These are phyloP conservation scores for Phytophthora macrochlamydospora DNA, from an alignment of 352 stramenopile genomes.

Conservation along the genomic window DNA sequence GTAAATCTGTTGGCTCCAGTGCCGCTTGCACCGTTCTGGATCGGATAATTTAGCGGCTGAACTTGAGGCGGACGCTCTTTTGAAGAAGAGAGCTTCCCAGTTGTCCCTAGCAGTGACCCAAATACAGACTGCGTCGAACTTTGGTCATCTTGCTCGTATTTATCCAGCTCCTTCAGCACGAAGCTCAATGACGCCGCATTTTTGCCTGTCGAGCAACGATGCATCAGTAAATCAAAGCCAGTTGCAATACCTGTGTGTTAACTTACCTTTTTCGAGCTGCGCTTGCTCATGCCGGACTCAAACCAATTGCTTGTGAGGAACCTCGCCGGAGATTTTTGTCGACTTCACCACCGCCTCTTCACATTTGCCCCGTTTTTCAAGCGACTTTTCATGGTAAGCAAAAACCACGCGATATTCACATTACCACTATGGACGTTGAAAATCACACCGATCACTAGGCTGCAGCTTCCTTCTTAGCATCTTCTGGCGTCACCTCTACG, in stretches of 20 bases:
- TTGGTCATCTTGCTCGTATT: slow-evolving; percentile 53
- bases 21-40: slow-evolving; percentile 9
- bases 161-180: slow-evolving; percentile 61
- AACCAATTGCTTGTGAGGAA: too few relatives aligned
- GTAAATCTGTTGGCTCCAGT: slow-evolving; percentile 3
- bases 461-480: slow-evolving; percentile 5
- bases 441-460: slow-evolving; percentile 11
- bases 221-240: slow-evolving; percentile 2
- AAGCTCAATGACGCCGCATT: slow-evolving; percentile 60
- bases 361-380: slow-evolving; percentile 30
- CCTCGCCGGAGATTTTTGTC: background rate
- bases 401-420: slow-evolving; percentile 7
- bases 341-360: slow-evolving; percentile 19
- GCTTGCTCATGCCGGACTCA: slow-evolving; percentile 50
- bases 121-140: slow-evolving; percentile 29
- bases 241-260: background rate
- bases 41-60: slow-evolving; percentile 22
- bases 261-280: slow-evolving; percentile 50
- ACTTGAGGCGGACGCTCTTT: slow-evolving; percentile 14
- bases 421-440: background rate
- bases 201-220: slow-evolving; percentile 13
- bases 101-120: slow-evolving; percentile 27
- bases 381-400: slow-evolving; percentile 43
- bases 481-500: slow-evolving; percentile 6
- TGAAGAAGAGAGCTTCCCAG: slow-evolving; percentile 17